phyloP scores from a whole-genome alignment of 345 rosid species.

The Bretschneidera sinensis region DNA sequence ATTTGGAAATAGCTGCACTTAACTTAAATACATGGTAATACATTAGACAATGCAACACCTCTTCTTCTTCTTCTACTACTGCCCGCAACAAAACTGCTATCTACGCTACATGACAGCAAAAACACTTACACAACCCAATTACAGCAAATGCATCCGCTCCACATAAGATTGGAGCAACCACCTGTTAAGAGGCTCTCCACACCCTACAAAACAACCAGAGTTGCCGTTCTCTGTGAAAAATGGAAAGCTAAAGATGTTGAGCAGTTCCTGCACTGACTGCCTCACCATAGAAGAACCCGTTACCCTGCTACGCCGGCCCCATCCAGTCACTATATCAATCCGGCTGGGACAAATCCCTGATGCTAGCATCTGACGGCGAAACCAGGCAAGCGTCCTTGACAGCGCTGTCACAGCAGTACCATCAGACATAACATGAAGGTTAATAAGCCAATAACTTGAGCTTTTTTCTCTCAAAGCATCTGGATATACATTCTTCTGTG shows the following conservation, averaged over 20 bases:
- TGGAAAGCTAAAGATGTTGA: constrained; percentile 69
- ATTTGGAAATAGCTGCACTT: too few relatives aligned
- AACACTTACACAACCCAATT: too few relatives aligned
- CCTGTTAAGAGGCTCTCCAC: constrained; percentile 70
- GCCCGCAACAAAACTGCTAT: too few relatives aligned
- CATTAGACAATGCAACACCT: too few relatives aligned
- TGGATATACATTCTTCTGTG: constrained; percentile 72
- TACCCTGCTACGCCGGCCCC: constrained; percentile 93
- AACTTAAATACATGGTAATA: too few relatives aligned
- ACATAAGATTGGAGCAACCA: constrained; percentile 86
- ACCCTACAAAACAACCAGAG: constrained; percentile 82
- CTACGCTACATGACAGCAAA: too few relatives aligned
- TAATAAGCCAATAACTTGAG: constrained; percentile 82
- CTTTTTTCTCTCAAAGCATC: constrained; percentile 77
- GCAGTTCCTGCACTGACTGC: constrained; percentile 74
- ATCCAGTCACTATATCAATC: constrained; percentile 90
- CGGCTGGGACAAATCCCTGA: constrained; percentile 66
- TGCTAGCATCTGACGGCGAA: constrained; percentile 62
- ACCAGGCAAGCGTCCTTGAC: constrained; percentile 87
- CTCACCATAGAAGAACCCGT: constrained; percentile 82
- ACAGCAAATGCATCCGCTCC: constrained; percentile 88
- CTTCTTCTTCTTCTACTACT: too few relatives aligned
- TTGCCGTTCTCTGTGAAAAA: constrained; percentile 76
- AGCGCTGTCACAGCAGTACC: constrained; percentile 86
- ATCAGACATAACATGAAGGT: constrained; percentile 95